Base-by-base conservation (phyloP, 306 rosid genomes). In the Rubus idaeus region DNA sequence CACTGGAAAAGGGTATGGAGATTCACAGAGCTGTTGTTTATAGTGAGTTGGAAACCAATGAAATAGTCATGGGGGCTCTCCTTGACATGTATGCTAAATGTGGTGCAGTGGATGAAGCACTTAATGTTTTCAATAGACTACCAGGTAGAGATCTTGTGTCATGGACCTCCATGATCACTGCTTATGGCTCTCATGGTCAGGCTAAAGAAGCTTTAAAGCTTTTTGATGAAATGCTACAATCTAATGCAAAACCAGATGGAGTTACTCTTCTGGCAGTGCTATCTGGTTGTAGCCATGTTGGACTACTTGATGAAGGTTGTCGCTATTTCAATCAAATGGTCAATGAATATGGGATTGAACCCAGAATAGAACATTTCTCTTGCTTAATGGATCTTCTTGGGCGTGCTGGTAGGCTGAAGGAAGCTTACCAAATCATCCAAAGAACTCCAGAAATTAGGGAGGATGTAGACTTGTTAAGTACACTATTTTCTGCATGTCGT, bases 21-120 rank as follows among this genome's bases (percentile, higher is more conserved):
- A 83, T 93, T 85, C 98, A 89, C 82, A 80, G 75, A 42, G 68
- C 79, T 71, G 56, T 93, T 26, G 56, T 73, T 52, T 89, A 83
- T 76, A 80, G 68, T 77, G 86, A 86, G 47, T 76, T 91, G 67
- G 86, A 81, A 66, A 77, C 67, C 75, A 87, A 78, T 75, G 86
- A 87, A 81, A 85, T 87, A 47, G 89, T 91, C 70, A 88, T 91
- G 91, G 95, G 95, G 77, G 89, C 96, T 80, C 91, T 93, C 45
- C 91, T 91, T 71, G 95, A 91, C 81, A 91, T 89, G 98, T 93
- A 91, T 83, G 93, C 97, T 44, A 93, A 91, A 79, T 93, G 96
- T 49, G 97, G 96, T 42, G 90, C 85, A 5, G 90, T 93, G 30
- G 89, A 87, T 51, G 95, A 87, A 84, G 98, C 97, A 7, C 83